Conservation (phyloP, 179 eudicot genomes). For the Actinidia arguta region DNA sequence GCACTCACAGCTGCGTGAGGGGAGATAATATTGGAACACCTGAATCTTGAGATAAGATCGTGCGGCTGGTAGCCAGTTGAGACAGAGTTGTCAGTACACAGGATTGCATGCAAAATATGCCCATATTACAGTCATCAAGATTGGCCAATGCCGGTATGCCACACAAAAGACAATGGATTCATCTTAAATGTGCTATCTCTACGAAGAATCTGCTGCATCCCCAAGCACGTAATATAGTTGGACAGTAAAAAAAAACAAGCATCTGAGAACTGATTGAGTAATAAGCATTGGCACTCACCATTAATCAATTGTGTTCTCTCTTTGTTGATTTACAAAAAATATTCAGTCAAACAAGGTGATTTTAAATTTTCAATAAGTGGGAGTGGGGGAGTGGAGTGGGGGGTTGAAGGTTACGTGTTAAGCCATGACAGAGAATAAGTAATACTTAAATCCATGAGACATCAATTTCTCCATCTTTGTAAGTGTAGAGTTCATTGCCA, state of each 20-base stretch:
- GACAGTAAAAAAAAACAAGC: too few relatives aligned
- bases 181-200: background rate
- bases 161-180: background rate
- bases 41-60: too few relatives aligned
- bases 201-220: too few relatives aligned
- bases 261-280: too few relatives aligned
- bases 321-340: background rate
- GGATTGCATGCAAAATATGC: background rate
- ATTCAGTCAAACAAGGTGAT: background rate
- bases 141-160: background rate
- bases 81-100: too few relatives aligned
- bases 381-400: too few relatives aligned
- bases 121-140: background rate
- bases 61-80: too few relatives aligned
- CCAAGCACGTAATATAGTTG: too few relatives aligned
- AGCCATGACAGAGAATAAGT: background rate
- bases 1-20: too few relatives aligned
- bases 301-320: background rate
- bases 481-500: background rate
- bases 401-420: background rate
- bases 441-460: background rate
- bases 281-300: too few relatives aligned
- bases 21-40: too few relatives aligned
- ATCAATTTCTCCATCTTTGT: background rate
- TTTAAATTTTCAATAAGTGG: background rate